Evolutionary conservation across 2,329 filamentous ascomycete genomes (phyloP).

Genomic region (Apiospora arundinis): DNA sequence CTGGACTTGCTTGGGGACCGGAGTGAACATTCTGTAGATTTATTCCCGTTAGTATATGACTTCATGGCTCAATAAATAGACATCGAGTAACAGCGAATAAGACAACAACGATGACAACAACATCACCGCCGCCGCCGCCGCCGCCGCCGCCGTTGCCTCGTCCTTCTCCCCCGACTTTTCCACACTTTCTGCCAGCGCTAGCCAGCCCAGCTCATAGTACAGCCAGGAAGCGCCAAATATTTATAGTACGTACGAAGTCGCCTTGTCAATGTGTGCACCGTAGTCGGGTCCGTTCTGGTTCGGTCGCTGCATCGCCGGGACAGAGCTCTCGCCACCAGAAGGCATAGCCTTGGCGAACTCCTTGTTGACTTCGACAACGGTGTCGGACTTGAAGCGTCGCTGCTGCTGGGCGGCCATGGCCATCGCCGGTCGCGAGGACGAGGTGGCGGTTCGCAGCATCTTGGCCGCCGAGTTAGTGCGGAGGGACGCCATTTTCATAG

Average conservation of each 20-base stretch:
- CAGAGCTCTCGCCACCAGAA: constrained; percentile 35
- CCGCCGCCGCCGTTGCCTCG: neutral
- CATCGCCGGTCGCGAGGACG: constrained; percentile 45
- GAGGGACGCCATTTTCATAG: constrained; percentile 66
- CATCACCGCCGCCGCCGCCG: neutral
- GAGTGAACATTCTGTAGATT: constrained; percentile 77
- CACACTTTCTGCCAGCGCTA: neutral
- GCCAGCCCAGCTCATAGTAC: neutral
- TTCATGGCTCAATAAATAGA: neutral
- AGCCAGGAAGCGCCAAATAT: neutral
- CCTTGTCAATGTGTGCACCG: constrained; percentile 80
- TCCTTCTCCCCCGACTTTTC: neutral
- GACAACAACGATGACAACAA: too few relatives aligned
- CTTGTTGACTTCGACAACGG: constrained; percentile 32
- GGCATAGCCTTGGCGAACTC: constrained; percentile 49
- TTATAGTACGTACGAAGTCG: constrained; percentile 75
- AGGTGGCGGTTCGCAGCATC: constrained; percentile 51
- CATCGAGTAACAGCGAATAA: neutral
- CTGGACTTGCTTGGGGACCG: constrained; percentile 87
- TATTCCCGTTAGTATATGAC: constrained; percentile 24
- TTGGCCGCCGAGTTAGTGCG: constrained; percentile 60
- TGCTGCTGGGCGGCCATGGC: constrained; percentile 47
- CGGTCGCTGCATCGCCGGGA: constrained; percentile 39
- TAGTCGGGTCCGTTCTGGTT: constrained; percentile 79
- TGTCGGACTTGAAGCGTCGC: constrained; percentile 56